These are phyloP conservation scores for Aristolochia californica DNA, from an alignment of 164 flowering plant genomes.

Conservation along the genomic window DNA sequence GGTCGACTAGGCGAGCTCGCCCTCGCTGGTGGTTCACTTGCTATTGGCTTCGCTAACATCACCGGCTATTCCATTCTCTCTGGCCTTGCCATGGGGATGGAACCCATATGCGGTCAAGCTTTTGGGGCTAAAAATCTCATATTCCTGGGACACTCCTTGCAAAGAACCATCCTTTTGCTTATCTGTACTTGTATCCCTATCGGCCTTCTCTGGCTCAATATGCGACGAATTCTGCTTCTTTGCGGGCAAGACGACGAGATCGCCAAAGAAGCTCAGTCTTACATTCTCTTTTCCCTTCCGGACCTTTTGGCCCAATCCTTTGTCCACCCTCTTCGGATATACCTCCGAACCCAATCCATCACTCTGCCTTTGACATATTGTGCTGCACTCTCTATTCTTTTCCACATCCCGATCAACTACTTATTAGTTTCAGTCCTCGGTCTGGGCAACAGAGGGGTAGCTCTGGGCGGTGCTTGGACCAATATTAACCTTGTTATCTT, in stretches of 20 bases:
- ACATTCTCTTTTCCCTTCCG: constrained; percentile 50
- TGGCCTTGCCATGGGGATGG: constrained; percentile 80
- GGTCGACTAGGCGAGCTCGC: constrained; percentile 60
- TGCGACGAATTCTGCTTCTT: constrained; percentile 34
- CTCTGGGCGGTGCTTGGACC: constrained; percentile 45
- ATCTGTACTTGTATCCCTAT: constrained; percentile 44
- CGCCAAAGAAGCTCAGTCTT: constrained; percentile 40
- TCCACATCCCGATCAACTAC: constrained; percentile 66
- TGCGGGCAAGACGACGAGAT: constrained; percentile 49
- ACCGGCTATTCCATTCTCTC: constrained; percentile 78
- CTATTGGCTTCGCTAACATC: constrained; percentile 74
- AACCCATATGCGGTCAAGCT: constrained; percentile 82
- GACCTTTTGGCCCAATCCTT: constrained; percentile 55
- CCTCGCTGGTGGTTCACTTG: constrained; percentile 64
- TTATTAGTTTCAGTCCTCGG: constrained; percentile 39
- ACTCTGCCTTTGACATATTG: constrained; percentile 57
- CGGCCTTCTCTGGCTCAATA: constrained; percentile 48
- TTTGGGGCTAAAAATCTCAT: constrained; percentile 52
- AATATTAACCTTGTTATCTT: constrained; percentile 45
- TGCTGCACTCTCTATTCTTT: constrained; percentile 38
- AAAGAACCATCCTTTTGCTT: constrained; percentile 45
- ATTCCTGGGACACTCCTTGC: constrained; percentile 49
- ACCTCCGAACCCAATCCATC: constrained; percentile 55
- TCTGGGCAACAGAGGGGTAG: constrained; percentile 60
- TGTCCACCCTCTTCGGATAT: constrained; percentile 61